Conservation (phyloP, 1,284 basidiomycete species). For the Xerocomus nothofagi region DNA sequence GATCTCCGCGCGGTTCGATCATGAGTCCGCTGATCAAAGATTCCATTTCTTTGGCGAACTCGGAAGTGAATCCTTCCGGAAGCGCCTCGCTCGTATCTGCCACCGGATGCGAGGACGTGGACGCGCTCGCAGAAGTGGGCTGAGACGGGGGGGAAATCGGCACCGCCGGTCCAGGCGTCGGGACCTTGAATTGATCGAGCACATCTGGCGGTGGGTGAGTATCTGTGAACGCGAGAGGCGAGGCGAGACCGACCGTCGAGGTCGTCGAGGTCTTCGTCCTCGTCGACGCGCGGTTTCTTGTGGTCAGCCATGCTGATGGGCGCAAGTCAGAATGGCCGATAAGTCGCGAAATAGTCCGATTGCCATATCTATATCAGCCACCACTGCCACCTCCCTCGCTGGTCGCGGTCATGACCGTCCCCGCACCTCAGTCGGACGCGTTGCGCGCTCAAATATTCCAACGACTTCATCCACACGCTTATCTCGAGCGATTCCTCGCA, state of each 20-base stretch:
- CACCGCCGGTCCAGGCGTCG: constrained; percentile 15
- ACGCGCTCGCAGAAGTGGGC: constrained; percentile 25
- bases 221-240: background rate
- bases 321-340: background rate
- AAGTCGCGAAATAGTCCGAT: background rate
- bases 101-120: constrained; percentile 32
- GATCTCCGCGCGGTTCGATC: constrained; percentile 30
- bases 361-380: constrained; percentile 12
- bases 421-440: constrained; percentile 8
- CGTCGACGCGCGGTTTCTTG: constrained; percentile 28
- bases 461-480: constrained; percentile 57
- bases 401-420: constrained; percentile 9
- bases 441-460: constrained; percentile 54
- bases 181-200: constrained; percentile 56
- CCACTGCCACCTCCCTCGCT: background rate
- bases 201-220: constrained; percentile 45
- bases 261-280: constrained; percentile 73
- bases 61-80: constrained; percentile 37
- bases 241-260: constrained; percentile 57
- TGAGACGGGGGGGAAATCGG: constrained; percentile 23
- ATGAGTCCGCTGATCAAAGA: constrained; percentile 73
- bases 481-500: constrained; percentile 49
- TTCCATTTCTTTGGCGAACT: constrained; percentile 84
- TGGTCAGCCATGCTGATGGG: constrained; percentile 14
- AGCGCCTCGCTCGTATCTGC: constrained; percentile 25